These are phyloP conservation scores for Auriscalpium orientale DNA, from an alignment of 768 basidiomycete genomes.

Conservation along the genomic window DNA sequence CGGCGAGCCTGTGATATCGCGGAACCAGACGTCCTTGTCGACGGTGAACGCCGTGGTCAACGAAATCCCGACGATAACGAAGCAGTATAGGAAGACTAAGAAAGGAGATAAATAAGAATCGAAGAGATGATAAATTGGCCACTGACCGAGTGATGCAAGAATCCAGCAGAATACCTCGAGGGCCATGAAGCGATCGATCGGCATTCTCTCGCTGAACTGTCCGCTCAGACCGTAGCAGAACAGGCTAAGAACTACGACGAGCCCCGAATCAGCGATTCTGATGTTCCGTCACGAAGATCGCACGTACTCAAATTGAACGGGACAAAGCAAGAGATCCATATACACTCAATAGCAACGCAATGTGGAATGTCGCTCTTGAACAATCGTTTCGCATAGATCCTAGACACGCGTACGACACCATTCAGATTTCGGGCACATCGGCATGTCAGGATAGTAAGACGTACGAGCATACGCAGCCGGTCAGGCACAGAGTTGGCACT, in stretches of 20 bases:
- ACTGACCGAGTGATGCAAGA: constrained; percentile 10
- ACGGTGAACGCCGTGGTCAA: constrained; percentile 9
- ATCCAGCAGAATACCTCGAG: constrained; percentile 11
- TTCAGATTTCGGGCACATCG: neutral
- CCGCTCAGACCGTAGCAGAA: constrained; percentile 5
- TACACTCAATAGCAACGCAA: constrained; percentile 14
- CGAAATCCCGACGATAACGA: constrained; percentile 2
- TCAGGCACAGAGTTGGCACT: constrained; percentile 8
- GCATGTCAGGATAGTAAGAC: neutral
- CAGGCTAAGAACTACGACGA: constrained; percentile 8
- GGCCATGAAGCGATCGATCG: constrained; percentile 2
- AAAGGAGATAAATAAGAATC: neutral
- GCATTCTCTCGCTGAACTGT: neutral
- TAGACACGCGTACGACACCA: neutral
- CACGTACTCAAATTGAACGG: constrained; percentile 11
- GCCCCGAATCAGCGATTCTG: neutral
- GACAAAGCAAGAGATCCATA: constrained; percentile 13
- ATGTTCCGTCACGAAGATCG: neutral
- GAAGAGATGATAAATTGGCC: neutral
- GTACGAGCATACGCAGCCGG: neutral
- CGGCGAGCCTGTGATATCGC: constrained; percentile 13
- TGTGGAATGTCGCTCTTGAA: constrained; percentile 1
- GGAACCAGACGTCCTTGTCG: constrained; percentile 16
- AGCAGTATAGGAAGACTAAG: constrained; percentile 8
- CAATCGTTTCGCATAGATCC: constrained; percentile 7